Evolutionary conservation across 148 eudicot species (phyloP).

Genomic region (Rhododendron molle): DNA sequence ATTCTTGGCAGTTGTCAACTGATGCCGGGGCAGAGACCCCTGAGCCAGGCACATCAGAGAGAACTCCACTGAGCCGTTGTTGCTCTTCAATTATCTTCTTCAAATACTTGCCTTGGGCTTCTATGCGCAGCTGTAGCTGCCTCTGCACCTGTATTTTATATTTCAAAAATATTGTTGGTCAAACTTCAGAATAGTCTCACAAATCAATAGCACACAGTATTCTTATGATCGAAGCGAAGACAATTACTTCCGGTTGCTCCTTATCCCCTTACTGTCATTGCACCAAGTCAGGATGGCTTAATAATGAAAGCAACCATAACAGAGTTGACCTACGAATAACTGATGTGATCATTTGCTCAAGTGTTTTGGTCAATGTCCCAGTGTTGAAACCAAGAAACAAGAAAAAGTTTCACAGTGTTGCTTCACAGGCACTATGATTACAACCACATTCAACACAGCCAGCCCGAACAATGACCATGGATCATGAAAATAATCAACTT

Average conservation of each 20-base stretch:
- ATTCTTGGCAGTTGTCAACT: constrained; percentile 27
- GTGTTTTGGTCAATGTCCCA: neutral
- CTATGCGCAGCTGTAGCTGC: constrained; percentile 63
- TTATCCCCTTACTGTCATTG: neutral
- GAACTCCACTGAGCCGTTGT: constrained; percentile 45
- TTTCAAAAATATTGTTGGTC: neutral
- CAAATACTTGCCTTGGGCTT: constrained; percentile 64
- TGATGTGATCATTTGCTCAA: neutral
- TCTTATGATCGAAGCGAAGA: neutral
- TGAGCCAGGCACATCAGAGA: constrained; percentile 37
- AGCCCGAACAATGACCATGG: neutral
- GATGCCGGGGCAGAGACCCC: constrained; percentile 16
- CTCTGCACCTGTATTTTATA: constrained; percentile 49
- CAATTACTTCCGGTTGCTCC: neutral
- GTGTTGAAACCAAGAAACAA: neutral
- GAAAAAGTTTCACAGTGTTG: neutral
- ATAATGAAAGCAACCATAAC: neutral
- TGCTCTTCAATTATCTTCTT: constrained; percentile 64
- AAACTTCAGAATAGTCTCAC: neutral
- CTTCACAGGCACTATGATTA: neutral
- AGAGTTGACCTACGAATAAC: neutral
- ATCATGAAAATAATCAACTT: neutral
- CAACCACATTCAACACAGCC: neutral
- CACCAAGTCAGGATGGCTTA: neutral
- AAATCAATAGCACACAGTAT: neutral